A percentile compares a stretch with the other conserved stretches of the same genome.
These are phyloP conservation scores for Trichopus zeylanicus DNA, from an alignment of 116 monocot species.

Conservation along the genomic window DNA sequence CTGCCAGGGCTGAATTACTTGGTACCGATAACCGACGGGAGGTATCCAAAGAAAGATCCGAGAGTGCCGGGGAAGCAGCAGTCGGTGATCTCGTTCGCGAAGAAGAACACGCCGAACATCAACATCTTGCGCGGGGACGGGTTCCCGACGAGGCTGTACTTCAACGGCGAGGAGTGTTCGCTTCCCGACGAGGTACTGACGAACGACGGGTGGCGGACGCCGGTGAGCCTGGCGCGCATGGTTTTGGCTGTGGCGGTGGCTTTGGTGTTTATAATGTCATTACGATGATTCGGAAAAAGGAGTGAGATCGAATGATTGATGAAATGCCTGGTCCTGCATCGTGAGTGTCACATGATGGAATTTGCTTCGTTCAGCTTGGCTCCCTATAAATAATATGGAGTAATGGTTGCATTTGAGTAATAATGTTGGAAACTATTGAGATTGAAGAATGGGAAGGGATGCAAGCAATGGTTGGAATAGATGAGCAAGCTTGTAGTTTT, in stretches of 20 bases:
- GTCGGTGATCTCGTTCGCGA: slow-evolving; percentile 73
- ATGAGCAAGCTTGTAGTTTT: not conserved
- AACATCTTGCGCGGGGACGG: slow-evolving; percentile 60
- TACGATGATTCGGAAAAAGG: not conserved
- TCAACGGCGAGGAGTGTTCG: slow-evolving; percentile 90
- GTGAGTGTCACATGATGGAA: too few relatives aligned
- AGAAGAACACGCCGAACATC: slow-evolving; percentile 60
- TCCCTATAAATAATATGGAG: too few relatives aligned
- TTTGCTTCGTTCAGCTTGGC: too few relatives aligned
- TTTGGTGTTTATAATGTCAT: slow-evolving; percentile 1
- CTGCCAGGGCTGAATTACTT: slow-evolving; percentile 61
- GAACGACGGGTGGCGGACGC: slow-evolving; percentile 1
- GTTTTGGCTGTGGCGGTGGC: not conserved
- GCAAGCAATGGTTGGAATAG: not conserved
- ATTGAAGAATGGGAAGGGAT: not conserved
- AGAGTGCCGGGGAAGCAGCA: slow-evolving; percentile 93
- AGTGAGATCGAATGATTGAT: too few relatives aligned
- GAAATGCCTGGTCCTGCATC: too few relatives aligned
- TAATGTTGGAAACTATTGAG: not conserved
- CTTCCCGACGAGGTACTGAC: slow-evolving; percentile 47
- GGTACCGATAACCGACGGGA: slow-evolving; percentile 43
- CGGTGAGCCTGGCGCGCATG: not conserved
- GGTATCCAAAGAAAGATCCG: slow-evolving; percentile 29
- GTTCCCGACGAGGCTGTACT: slow-evolving; percentile 74
- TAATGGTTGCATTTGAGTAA: too few relatives aligned